These are phyloP conservation scores for Terana coerulea DNA, from an alignment of 768 basidiomycete genomes.

Conservation along the genomic window DNA sequence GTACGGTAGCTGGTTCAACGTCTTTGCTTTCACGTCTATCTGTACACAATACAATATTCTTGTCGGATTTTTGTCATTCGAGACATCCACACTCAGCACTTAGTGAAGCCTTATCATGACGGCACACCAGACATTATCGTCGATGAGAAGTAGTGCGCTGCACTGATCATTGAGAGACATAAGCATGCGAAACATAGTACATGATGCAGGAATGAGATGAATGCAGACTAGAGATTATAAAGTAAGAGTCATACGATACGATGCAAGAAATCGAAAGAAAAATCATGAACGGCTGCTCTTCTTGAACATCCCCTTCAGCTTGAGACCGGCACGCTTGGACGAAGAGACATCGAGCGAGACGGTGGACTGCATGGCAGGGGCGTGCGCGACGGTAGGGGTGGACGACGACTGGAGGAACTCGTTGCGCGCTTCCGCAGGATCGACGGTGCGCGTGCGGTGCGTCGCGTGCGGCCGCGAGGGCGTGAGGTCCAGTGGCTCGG, in stretches of 20 bases:
- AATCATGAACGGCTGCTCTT: not conserved
- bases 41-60: no score
- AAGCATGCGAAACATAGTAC: no score
- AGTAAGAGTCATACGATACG: not conserved
- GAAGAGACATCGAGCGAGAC: not conserved
- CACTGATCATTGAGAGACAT: no score
- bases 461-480: not conserved
- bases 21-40: no score
- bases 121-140: no score
- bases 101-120: no score
- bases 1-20: no score
- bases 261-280: not conserved
- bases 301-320: conserved; percentile 5
- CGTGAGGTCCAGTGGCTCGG: conserved; percentile 9
- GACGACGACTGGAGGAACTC: conserved; percentile 16
- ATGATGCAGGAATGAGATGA: no score
- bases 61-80: no score
- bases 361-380: not conserved
- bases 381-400: not conserved
- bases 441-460: conserved; percentile 1
- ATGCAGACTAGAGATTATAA: not conserved
- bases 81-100: no score
- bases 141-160: no score
- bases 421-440: conserved; percentile 6
- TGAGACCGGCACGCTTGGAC: not conserved